Base-by-base conservation (phyloP, 768 basidiomycete genomes). In the Leucocoprinus birnbaumii region DNA sequence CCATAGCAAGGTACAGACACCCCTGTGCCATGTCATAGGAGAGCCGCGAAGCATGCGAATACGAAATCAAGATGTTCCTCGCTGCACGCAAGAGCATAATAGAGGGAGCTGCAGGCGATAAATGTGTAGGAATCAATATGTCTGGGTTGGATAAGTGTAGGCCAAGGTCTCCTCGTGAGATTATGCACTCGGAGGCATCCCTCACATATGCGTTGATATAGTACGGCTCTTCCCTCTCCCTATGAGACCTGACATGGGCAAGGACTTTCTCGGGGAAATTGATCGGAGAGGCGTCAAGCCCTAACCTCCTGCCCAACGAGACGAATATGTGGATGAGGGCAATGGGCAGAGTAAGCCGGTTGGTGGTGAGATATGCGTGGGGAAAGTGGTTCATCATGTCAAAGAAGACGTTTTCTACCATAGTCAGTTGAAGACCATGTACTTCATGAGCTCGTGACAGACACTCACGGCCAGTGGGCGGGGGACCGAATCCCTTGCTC, bases 251-350 rank as follows among this genome's bases (percentile, higher is more conserved):
- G 42, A 87, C 74, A 51, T 82, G 71, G 11, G 73, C 82, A 31
- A 86, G 62, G 13, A 87, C 85, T 48, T 73, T 74, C 8, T 68
- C 66, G 4, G 85, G 86, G 53, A 84, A 83, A 59, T 82, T 75
- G 16, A 83, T 65, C 0, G 85, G 84, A 3, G 71, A 72, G 0
- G 83, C 83, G 7, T 63, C 58, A 16, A 87, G 69, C 22, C 77
- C 80, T 0, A 86, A 63, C 31, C 80, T 74, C 14, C 75, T 72
- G 16, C 76, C 76, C 42, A 87, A 66, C 16, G 77, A 74, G 11
- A 80, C 74, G 56, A 85, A 87, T 21, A 84, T 62, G 65, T 80
- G 83, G 37, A 79, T 78, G 41, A 87, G 69, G 10, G 82, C 83
- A 46, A 87, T 78, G 0, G 85, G 85, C 42, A 87, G 75, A 0